These are phyloP conservation scores for Mantamonas sphyraenae DNA, from an alignment of 78 protist species.

Conservation along the genomic window DNA sequence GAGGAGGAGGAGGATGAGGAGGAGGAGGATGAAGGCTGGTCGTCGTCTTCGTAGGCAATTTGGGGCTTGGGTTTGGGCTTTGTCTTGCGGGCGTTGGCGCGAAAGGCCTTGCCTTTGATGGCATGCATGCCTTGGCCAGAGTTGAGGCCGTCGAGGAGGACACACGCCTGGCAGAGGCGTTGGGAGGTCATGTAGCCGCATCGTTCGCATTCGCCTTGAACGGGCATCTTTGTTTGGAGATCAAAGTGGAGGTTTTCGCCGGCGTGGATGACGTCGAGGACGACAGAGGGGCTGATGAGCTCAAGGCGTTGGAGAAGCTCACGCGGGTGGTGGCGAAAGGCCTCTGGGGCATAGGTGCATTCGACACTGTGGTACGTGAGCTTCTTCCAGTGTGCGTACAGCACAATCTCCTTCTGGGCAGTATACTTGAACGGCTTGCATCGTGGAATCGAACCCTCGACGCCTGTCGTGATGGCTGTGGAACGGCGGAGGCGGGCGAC, in stretches of 20 bases:
- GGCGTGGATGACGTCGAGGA: constrained; percentile 25
- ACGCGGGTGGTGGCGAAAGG: constrained; percentile 79
- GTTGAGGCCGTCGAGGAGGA: constrained; percentile 59
- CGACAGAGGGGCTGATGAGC: constrained; percentile 39
- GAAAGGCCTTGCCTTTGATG: too few species aligned
- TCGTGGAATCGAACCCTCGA: constrained; percentile 54
- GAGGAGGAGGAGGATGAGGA: too few species aligned
- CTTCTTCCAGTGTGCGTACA: constrained; percentile 74
- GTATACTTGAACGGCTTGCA: constrained; percentile 81
- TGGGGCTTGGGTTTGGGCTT: too few species aligned
- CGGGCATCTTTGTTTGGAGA: neutral
- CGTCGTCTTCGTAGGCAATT: too few species aligned
- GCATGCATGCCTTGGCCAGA: constrained; percentile 47
- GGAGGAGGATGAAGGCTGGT: too few species aligned
- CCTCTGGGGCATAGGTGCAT: constrained; percentile 69
- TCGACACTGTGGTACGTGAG: constrained; percentile 77
- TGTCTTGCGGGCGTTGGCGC: too few species aligned
- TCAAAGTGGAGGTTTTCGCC: constrained; percentile 4
- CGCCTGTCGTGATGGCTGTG: constrained; percentile 54
- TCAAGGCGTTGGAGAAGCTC: constrained; percentile 67
- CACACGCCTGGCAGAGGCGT: constrained; percentile 69
- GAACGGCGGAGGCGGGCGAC: constrained; percentile 68
- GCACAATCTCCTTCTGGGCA: constrained; percentile 83
- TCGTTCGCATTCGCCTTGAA: constrained; percentile 24
- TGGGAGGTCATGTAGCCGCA: constrained; percentile 64